Percentiles rank a stretch among this genome's conserved stretches.
These are phyloP conservation scores for Garcia nutans DNA, from an alignment of 345 rosid species.

Conservation along the genomic window DNA sequence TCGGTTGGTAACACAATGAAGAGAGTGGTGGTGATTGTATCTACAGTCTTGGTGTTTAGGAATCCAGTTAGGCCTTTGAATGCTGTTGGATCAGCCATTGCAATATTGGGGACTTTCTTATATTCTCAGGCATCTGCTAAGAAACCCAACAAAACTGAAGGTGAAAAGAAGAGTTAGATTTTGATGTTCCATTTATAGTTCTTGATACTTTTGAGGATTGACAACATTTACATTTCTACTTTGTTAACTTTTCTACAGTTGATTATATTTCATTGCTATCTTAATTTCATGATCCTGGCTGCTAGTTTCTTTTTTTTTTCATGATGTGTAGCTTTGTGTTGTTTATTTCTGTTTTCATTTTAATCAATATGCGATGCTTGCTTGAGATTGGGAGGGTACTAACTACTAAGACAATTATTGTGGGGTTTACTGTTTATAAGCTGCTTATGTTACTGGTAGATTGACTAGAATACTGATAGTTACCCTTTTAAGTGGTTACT, in stretches of 20 bases:
- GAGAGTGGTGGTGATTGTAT: slow-evolving; percentile 88
- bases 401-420: not conserved
- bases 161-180: slow-evolving; percentile 47
- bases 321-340: not conserved
- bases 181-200: not conserved
- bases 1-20: slow-evolving; percentile 95
- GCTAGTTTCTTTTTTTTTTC: not conserved
- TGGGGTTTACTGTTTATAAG: not conserved
- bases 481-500: not conserved
- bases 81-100: slow-evolving; percentile 91
- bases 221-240: not conserved
- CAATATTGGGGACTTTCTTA: slow-evolving; percentile 82
- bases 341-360: not conserved
- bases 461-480: not conserved
- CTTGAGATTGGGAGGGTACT: not conserved
- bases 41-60: slow-evolving; percentile 86
- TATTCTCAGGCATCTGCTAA: slow-evolving; percentile 77
- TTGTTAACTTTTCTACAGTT: slow-evolving; percentile 7
- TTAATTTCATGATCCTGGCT: not conserved
- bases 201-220: slow-evolving; percentile 2
- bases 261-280: not conserved
- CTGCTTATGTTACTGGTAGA: not conserved
- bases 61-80: slow-evolving; percentile 91
- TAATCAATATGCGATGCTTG: not conserved
- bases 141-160: slow-evolving; percentile 46